Base-by-base conservation (phyloP, 2,329 filamentous ascomycete genomes). In the Phoma sp. region DNA sequence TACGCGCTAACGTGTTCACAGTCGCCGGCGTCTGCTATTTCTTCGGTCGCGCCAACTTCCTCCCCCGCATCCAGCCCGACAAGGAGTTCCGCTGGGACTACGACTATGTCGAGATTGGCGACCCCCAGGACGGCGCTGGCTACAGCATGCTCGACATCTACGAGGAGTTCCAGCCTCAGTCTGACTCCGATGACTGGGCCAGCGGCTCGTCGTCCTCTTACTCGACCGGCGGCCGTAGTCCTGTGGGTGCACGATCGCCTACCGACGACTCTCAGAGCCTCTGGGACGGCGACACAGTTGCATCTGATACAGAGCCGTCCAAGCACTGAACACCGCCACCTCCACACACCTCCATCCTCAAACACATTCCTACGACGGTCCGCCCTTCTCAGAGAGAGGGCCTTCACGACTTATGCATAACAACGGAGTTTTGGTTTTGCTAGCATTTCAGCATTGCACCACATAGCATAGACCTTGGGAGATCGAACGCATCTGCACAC, bases 21-120 rank as follows among this genome's bases (percentile, higher is more conserved):
- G 76, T 79, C 56, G 89, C 92, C 22, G 88, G 88, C 12, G 81
- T 89, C 45, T 87, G 89, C 55, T 98, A 91, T 81, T 96, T 94
- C 78, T 85, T 92, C 58, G 86, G 90, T 52, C 90, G 91, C 71
- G 85, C 88, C 37, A 87, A 88, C 55, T 96, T 91, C 80, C 78
- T 98, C 38, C 93, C 94, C 4, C 87, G 89, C 57, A 82, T 91
- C 55, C 94, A 97, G 76, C 76, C 84, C 46, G 92, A 92, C 77
- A 97, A 97, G 83, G 83, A 84, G 64, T 91, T 90, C 77, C 87
- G 94, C 58, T 98, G 93, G 92, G 91, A 97, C 65, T 97, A 98
- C 77, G 93, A 97, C 69, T 96, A 92, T 65, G 87, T 96, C 57
- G 93, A 97, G 79, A 78, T 88, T 55, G 94, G 94, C 66, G 89